Evolutionary conservation across 306 rosid genomes (phyloP).

Genomic region (Vigna trinervia): DNA sequence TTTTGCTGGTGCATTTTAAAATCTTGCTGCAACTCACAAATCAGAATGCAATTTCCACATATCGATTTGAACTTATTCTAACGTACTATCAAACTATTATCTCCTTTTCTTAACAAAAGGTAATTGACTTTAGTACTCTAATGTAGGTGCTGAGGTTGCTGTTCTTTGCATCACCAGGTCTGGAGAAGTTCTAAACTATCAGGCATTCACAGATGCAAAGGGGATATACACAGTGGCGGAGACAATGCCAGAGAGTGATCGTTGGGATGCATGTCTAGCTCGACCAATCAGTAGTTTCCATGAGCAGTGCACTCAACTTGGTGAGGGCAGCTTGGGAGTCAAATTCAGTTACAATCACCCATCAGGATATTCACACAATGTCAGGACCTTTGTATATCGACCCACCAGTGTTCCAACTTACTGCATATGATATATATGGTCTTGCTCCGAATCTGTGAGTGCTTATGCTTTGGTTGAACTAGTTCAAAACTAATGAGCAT

Average conservation of each 20-base stretch:
- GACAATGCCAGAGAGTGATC: slow-evolving; percentile 92
- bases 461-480: slow-evolving; percentile 44
- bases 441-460: slow-evolving; percentile 18
- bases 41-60: slow-evolving; percentile 16
- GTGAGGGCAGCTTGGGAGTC: slow-evolving; percentile 71
- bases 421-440: slow-evolving; percentile 64
- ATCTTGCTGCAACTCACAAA: slow-evolving; percentile 14
- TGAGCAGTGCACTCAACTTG: slow-evolving; percentile 76
- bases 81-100: neutral
- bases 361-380: slow-evolving; percentile 78
- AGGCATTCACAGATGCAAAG: slow-evolving; percentile 81
- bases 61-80: slow-evolving; percentile 23
- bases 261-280: slow-evolving; percentile 96
- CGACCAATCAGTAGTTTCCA: slow-evolving; percentile 96
- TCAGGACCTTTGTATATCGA: slow-evolving; percentile 75
- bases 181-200: slow-evolving; percentile 89
- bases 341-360: slow-evolving; percentile 86
- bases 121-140: slow-evolving; percentile 21
- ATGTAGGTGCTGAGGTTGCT: slow-evolving; percentile 94
- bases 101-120: neutral
- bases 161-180: slow-evolving; percentile 94
- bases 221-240: slow-evolving; percentile 90
- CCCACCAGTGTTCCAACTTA: slow-evolving; percentile 67
- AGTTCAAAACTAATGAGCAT: slow-evolving; percentile 19
- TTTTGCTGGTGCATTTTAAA: neutral